Evolutionary conservation across 192 early-diverging fungal genomes (phyloP), one percentile per base, ranked within the genome.

Genomic region (Umbelopsis sp.): DNA sequence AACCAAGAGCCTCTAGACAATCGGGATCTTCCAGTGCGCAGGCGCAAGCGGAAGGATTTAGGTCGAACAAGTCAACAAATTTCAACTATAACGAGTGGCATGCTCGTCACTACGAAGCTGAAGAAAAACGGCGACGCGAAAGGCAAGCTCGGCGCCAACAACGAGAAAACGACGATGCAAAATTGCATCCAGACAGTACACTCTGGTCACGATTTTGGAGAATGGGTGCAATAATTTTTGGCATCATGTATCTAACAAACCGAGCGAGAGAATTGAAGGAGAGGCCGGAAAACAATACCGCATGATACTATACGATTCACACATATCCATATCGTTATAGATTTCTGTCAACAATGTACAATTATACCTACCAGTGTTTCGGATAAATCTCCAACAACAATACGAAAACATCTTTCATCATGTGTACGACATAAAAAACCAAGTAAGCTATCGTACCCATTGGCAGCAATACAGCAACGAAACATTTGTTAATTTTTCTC

Each of bases 11-110:
- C 21, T 20, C 66, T 25, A 44, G 49, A n/a, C 38, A 56, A 34
- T 74, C 75, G 22, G 74, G 72, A 9, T 76, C 75, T 31, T 49
- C 68, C 7, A 81, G 79, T 56, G 79, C 79, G 17, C 71, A 65
- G 22, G 69, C 72, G n/a, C 71, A 80, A 36, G 79, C 73, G 17
- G 70, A 73, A 47, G 29, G 53, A 4, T 32, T 38, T 2, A 45
- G 43, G 49, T 22, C 17, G 14, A 31, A 31, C 4, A 38, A 45
- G 21, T 32, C 66, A 14, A 36, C 22, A 20, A 38, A 54, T 21
- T 81, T 71, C 52, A 71, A 77, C 50, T 52, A 71, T 25, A 51
- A 68, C 1, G 62, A 71, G 24, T 72, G 77, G 41, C 74, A 45
- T 71, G 59, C 66, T 24, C 67, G 45, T 1, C 79, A 81, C 43